Conservation (phyloP, 371 early-diverging fungal species). For the Actinomucor elegans region DNA sequence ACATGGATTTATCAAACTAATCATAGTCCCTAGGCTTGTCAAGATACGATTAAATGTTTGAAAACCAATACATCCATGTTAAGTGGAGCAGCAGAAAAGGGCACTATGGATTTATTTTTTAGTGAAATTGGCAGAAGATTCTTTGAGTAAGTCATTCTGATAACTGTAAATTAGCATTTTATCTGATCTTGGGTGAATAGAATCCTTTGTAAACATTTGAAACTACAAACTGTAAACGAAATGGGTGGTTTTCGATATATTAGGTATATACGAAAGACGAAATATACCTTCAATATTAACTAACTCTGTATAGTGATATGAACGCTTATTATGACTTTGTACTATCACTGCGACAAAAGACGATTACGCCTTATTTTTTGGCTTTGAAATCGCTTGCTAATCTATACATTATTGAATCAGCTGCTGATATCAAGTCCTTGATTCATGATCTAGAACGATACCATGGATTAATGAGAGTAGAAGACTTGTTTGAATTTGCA, state of each 20-base stretch:
- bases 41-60: conserved; percentile 77
- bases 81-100: conserved; percentile 76
- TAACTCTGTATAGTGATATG: conserved; percentile 69
- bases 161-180: background rate
- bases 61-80: conserved; percentile 74
- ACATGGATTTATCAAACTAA: conserved; percentile 18
- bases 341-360: conserved; percentile 62
- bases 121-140: conserved; percentile 86
- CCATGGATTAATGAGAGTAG: conserved; percentile 80
- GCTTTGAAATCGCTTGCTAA: conserved; percentile 93
- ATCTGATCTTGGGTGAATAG: conserved; percentile 23
- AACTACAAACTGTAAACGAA: conserved; percentile 74
- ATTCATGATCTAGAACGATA: conserved; percentile 86
- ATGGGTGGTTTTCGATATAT: conserved; percentile 82
- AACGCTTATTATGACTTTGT: conserved; percentile 77
- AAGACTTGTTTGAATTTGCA: conserved; percentile 93
- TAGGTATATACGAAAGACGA: conserved; percentile 39
- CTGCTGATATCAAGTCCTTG: conserved; percentile 78
- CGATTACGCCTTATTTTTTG: conserved; percentile 75
- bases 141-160: conserved; percentile 64
- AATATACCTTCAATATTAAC: too few species aligned
- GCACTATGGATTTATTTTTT: conserved; percentile 88
- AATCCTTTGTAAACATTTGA: conserved; percentile 77
- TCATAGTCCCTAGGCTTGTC: too few species aligned
- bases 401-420: conserved; percentile 83